Evolutionary conservation across 202 grass and related monocot species (phyloP).

Genomic region (Elaeis oleifera): DNA sequence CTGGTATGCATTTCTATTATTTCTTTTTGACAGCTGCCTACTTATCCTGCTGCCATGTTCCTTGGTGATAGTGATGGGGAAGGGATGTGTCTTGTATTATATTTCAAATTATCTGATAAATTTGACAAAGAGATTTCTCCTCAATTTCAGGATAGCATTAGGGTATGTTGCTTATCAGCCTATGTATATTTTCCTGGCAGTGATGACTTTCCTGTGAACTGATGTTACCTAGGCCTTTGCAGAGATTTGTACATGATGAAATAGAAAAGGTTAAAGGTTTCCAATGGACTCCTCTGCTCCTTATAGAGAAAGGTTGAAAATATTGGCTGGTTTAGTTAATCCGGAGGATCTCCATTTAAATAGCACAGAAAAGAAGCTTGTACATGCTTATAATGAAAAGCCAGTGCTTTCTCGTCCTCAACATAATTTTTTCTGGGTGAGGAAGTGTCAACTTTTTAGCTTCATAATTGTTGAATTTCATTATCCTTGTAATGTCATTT

Average conservation of each 20-base stretch:
- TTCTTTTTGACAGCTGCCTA: constrained; percentile 60
- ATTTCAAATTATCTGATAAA: constrained; percentile 85
- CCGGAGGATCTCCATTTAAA: constrained; percentile 86
- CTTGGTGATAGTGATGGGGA: constrained; percentile 87
- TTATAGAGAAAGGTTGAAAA: constrained; percentile 87
- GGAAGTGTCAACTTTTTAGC: not conserved
- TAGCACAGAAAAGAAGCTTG: constrained; percentile 75
- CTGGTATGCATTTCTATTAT: not conserved
- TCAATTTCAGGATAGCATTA: constrained; percentile 80
- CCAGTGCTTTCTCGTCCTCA: constrained; percentile 80
- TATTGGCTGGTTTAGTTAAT: constrained; percentile 73
- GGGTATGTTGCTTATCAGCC: constrained; percentile 29
- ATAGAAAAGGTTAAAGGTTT: constrained; percentile 81
- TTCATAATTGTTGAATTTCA: too few species aligned
- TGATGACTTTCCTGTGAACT: not conserved
- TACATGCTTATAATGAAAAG: constrained; percentile 95
- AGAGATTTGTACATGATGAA: constrained; percentile 73
- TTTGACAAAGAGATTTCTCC: constrained; percentile 75
- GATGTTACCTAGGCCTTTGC: constrained; percentile 14
- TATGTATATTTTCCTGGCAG: not conserved
- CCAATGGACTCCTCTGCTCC: constrained; percentile 65
- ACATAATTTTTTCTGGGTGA: constrained; percentile 78
- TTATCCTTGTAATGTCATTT: too few species aligned
- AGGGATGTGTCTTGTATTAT: constrained; percentile 64
- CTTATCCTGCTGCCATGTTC: constrained; percentile 90